Conservation (phyloP, 805 yeast species). For the Ogataea naganishii region DNA sequence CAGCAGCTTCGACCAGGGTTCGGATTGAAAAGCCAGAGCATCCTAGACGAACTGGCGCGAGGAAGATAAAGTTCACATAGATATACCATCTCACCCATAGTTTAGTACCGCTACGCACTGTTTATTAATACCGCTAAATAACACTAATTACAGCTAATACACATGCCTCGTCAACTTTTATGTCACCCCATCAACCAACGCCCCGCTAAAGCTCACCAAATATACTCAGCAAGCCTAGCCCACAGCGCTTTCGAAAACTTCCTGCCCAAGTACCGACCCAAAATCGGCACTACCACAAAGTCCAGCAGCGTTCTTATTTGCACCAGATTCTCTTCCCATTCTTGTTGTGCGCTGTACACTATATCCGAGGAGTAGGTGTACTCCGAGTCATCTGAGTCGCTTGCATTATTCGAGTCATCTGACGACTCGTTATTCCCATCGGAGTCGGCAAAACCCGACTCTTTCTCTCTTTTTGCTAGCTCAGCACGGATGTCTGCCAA, state of each 20-base stretch:
- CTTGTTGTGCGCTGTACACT: conserved; percentile 43
- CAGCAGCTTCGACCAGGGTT: conserved; percentile 14
- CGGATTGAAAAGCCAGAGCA: conserved; percentile 8
- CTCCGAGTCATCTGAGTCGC: conserved; percentile 13
- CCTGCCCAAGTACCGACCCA: conserved; percentile 64
- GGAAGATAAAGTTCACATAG: conserved; percentile 1
- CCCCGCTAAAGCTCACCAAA: conserved; percentile 3
- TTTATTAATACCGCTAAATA: not conserved
- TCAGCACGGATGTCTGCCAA: no score
- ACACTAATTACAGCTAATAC: not conserved
- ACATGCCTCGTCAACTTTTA: not conserved
- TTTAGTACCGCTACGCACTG: not conserved
- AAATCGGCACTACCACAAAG: conserved; percentile 53
- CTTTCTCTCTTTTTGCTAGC: no score
- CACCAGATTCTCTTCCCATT: conserved; percentile 62
- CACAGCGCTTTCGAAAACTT: conserved; percentile 35
- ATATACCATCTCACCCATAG: not conserved
- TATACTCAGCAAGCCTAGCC: conserved; percentile 18
- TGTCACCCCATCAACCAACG: not conserved
- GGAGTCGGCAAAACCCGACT: no score
- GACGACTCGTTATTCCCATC: no score
- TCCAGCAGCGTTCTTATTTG: conserved; percentile 52
- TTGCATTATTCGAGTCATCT: no score
- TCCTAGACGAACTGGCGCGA: conserved; percentile 8
- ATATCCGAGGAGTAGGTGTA: conserved; percentile 25